A percentile compares a stretch with the other conserved stretches of the same genome.
These are phyloP conservation scores for Incumbomyces delicatus DNA, from an alignment of 2,329 filamentous ascomycete species.

Conservation along the genomic window DNA sequence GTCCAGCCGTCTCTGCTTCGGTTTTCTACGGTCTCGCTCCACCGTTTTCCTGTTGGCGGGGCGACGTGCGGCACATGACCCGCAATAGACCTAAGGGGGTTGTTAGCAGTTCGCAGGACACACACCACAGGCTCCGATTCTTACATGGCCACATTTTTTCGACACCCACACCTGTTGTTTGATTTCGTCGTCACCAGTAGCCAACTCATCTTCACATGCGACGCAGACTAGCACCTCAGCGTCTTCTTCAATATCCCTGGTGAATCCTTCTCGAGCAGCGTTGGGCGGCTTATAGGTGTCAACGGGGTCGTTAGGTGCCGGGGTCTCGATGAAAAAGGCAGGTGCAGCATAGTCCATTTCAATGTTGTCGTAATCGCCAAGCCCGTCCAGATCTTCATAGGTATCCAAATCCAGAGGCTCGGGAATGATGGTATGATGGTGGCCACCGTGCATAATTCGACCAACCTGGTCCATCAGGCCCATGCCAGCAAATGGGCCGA, in stretches of 20 bases:
- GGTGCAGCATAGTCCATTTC: constrained; percentile 32
- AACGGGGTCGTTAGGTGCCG: constrained; percentile 13
- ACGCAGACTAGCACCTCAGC: constrained; percentile 66
- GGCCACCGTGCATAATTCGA: not conserved
- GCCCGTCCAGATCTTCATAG: constrained; percentile 17
- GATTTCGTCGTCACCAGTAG: constrained; percentile 53
- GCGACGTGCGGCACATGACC: constrained; percentile 35
- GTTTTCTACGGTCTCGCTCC: constrained; percentile 22
- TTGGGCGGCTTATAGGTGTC: constrained; percentile 51
- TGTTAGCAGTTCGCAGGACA: constrained; percentile 6
- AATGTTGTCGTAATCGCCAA: constrained; percentile 12
- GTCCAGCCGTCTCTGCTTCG: constrained; percentile 15
- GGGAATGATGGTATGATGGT: constrained; percentile 2
- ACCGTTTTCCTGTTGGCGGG: constrained; percentile 20
- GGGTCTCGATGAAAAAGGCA: constrained; percentile 31
- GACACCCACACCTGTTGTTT: constrained; percentile 90
- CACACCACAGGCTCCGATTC: constrained; percentile 20
- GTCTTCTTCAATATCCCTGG: constrained; percentile 61
- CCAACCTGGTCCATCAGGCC: constrained; percentile 1
- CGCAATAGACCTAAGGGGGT: constrained; percentile 37
- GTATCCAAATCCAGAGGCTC: not conserved
- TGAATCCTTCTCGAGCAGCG: constrained; percentile 67
- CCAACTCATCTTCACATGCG: constrained; percentile 75
- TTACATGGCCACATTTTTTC: constrained; percentile 84
- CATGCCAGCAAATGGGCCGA: not conserved